A percentile compares a stretch with the other conserved stretches of the same genome.
Conservation (phyloP, 2,329 filamentous ascomycete species). For the Ambrosiella beaveri region DNA sequence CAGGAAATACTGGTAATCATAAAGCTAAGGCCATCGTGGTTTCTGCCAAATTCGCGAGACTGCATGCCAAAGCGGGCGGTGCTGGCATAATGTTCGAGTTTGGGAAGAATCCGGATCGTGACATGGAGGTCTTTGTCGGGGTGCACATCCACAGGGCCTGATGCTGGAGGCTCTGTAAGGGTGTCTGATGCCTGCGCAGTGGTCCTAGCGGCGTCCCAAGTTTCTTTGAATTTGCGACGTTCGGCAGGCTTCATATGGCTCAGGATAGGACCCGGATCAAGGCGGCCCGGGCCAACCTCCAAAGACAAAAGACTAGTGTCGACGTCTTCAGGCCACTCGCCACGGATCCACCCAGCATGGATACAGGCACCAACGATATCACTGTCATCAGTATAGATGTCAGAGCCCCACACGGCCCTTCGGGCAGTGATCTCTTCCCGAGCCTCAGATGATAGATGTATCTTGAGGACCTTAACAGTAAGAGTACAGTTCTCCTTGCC, state of each 20-base stretch:
- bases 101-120: constrained; percentile 66
- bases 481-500: constrained; percentile 78
- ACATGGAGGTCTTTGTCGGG: constrained; percentile 67
- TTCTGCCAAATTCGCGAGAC: constrained; percentile 60
- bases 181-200: constrained; percentile 22
- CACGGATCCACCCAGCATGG: constrained; percentile 80
- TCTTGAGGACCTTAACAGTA: constrained; percentile 69
- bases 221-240: constrained; percentile 19
- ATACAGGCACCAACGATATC: constrained; percentile 86
- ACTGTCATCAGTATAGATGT: constrained; percentile 90
- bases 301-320: constrained; percentile 50
- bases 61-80: constrained; percentile 65
- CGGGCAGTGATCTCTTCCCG: constrained; percentile 72
- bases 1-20: constrained; percentile 69
- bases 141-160: constrained; percentile 46
- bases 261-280: neutral
- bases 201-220: constrained; percentile 21
- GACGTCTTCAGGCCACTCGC: constrained; percentile 68
- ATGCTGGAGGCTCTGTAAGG: constrained; percentile 35
- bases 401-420: constrained; percentile 77
- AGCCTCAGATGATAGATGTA: constrained; percentile 51
- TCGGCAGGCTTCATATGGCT: neutral
- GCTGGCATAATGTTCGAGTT: constrained; percentile 57
- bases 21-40: constrained; percentile 78
- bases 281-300: constrained; percentile 20